Evolutionary conservation across 768 basidiomycete genomes (phyloP), one percentile per base, ranked within the genome.

Genomic region (Phylloporus scabripes): DNA sequence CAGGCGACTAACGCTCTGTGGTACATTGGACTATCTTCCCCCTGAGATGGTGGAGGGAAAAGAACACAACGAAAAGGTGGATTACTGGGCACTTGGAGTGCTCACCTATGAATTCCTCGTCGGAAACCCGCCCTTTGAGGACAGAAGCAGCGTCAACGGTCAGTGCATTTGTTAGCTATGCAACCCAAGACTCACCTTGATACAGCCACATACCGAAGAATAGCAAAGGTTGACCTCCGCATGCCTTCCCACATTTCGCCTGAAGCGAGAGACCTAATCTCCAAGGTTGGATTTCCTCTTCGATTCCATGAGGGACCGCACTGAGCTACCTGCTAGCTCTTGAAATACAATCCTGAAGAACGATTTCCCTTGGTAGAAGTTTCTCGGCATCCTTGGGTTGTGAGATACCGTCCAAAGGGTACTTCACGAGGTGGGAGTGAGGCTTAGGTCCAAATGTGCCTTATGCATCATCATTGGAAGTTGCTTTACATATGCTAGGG

Each of bases 1-100:
- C 63, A 73, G 93, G 39, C 72, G 95, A 38, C 86, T 78, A 70
- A 97, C 96, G 0, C 76, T 98, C 10, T 98, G 95, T 59, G 95
- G 95, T 11, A 98, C 95, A 1, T 71, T 97, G 39, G 96, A 98
- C 65, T 98, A 98, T 64, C 77, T 99, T 10, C 94, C 96, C 0
- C 95, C 96, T 11, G 95, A 98, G 75, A 99, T 98, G 96, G 89
- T 99, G 12, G 92, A 96, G 59, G 84, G 86, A 0, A 84, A 79
- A 56, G 89, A 88, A 51, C 94, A 98, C 64, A 85, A 77, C 46
- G 90, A 92, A 60, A 84, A 80, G 61, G 95, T 98, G 33, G 95
- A 98, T 60, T 79, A 92, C 51, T 99, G 95, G 95, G 95, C 95
- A 0, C 72, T 99, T 23, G 95, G 95, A 39, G 94, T 98, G n/a